Percentiles rank a stretch among this genome's conserved stretches.
phyloP scores from a whole-genome alignment of 2,329 filamentous ascomycete species.

The Ophiostoma novo-ulmi region DNA sequence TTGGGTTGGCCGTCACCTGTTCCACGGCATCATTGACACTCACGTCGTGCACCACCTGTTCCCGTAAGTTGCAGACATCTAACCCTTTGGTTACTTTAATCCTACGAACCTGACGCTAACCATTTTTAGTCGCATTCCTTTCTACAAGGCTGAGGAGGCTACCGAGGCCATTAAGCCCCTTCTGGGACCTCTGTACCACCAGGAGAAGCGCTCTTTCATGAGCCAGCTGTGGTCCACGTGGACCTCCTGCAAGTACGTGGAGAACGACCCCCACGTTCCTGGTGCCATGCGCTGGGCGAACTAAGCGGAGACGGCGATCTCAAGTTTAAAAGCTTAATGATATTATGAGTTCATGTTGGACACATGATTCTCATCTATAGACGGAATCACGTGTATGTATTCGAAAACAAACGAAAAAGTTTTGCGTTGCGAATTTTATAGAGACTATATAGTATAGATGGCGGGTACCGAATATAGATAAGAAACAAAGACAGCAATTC shows the following conservation, averaged over 20 bases:
- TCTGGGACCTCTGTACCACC: conserved; percentile 92
- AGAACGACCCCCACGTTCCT: conserved; percentile 36
- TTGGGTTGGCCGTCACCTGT: conserved; percentile 79
- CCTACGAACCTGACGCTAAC: neutral
- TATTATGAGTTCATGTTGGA: neutral
- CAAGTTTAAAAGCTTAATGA: neutral
- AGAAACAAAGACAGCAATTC: neutral
- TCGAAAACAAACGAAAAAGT: neutral
- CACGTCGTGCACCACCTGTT: conserved; percentile 94
- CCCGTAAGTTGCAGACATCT: conserved; percentile 38
- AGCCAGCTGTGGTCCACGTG: conserved; percentile 45
- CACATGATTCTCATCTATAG: neutral
- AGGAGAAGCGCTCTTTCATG: conserved; percentile 54
- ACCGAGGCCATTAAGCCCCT: conserved; percentile 56
- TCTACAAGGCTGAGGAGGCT: conserved; percentile 30
- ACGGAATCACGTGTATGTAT: neutral
- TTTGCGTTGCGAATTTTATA: neutral
- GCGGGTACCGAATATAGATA: neutral
- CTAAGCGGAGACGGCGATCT: conserved; percentile 7
- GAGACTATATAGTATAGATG: conserved; percentile 16
- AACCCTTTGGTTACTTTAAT: neutral
- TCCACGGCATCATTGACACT: conserved; percentile 94
- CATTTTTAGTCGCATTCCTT: conserved; percentile 74
- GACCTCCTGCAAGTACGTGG: conserved; percentile 45
- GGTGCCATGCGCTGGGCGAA: conserved; percentile 38